These are phyloP conservation scores for Sarcomyxa edulis DNA, from an alignment of 768 basidiomycete species.

Conservation along the genomic window DNA sequence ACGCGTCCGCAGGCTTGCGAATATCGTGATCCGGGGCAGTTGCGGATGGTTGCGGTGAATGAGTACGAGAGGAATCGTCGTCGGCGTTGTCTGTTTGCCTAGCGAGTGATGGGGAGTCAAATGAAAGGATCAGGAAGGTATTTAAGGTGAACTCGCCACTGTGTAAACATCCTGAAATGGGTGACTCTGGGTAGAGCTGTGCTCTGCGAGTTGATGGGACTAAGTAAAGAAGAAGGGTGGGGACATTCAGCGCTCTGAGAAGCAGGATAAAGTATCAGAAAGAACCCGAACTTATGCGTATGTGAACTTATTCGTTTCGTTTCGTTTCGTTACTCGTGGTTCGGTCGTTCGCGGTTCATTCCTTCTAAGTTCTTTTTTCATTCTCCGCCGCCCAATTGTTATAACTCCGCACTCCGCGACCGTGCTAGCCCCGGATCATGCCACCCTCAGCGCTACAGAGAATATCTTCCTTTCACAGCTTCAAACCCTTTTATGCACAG, in stretches of 20 bases:
- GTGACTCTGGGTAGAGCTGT: slow-evolving; percentile 18
- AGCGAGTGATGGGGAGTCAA: slow-evolving; percentile 2
- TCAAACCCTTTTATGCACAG: neutral
- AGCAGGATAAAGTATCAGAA: slow-evolving; percentile 5
- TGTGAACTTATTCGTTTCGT: neutral
- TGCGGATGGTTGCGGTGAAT: too few species aligned
- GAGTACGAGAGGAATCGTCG: neutral
- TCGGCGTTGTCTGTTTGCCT: slow-evolving; percentile 1
- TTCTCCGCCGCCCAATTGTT: neutral
- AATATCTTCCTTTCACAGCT: slow-evolving; percentile 1
- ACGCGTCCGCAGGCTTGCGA: too few species aligned
- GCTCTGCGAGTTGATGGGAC: slow-evolving; percentile 16
- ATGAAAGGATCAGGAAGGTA: slow-evolving; percentile 21
- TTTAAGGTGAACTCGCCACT: slow-evolving; percentile 14
- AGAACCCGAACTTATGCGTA: slow-evolving; percentile 1
- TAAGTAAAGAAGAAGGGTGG: slow-evolving; percentile 10
- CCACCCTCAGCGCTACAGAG: neutral
- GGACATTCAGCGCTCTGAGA: slow-evolving; percentile 12
- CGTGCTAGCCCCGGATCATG: slow-evolving; percentile 3
- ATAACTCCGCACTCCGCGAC: slow-evolving; percentile 1
- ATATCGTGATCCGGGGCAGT: too few species aligned
- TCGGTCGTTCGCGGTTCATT: slow-evolving; percentile 5
- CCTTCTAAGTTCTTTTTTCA: slow-evolving; percentile 1
- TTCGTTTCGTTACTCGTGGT: neutral
- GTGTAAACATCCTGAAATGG: slow-evolving; percentile 28